These are phyloP conservation scores for Fusarium penzigii DNA, from an alignment of 2,329 filamentous ascomycete species.

Conservation along the genomic window DNA sequence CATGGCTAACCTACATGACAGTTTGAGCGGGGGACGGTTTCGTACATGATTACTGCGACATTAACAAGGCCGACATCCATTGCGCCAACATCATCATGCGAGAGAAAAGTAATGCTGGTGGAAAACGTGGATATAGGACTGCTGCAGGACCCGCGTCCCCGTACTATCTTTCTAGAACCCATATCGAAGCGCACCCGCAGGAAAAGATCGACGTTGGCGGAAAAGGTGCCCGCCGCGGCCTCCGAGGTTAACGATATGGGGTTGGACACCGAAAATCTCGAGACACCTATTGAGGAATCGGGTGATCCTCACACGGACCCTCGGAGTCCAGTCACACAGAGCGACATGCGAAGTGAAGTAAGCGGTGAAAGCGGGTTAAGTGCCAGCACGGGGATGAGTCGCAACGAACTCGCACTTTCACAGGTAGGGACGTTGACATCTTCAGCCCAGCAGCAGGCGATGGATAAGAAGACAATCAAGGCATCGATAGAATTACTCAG, in stretches of 20 bases:
- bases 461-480: slow-evolving; percentile 78
- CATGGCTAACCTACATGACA: slow-evolving; percentile 40
- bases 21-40: slow-evolving; percentile 94
- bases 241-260: slow-evolving; percentile 40
- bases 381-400: slow-evolving; percentile 63
- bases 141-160: slow-evolving; percentile 71
- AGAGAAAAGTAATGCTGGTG: slow-evolving; percentile 75
- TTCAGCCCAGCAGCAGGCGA: slow-evolving; percentile 42
- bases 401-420: slow-evolving; percentile 44
- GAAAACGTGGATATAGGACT: slow-evolving; percentile 84
- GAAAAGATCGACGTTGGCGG: slow-evolving; percentile 54
- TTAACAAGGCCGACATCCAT: slow-evolving; percentile 88
- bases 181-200: slow-evolving; percentile 70
- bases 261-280: slow-evolving; percentile 39
- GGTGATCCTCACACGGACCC: slow-evolving; percentile 38
- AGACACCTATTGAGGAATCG: slow-evolving; percentile 43
- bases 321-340: slow-evolving; percentile 44
- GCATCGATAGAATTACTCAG: slow-evolving; percentile 81
- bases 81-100: slow-evolving; percentile 75
- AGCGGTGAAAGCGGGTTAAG: slow-evolving; percentile 72
- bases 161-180: slow-evolving; percentile 84
- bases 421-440: slow-evolving; percentile 33
- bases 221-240: slow-evolving; percentile 45
- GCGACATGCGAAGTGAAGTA: slow-evolving; percentile 65
- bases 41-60: slow-evolving; percentile 87